Evolutionary conservation across 495 filamentous ascomycete species (phyloP).

Genomic region (Trichoderma gamsii): DNA sequence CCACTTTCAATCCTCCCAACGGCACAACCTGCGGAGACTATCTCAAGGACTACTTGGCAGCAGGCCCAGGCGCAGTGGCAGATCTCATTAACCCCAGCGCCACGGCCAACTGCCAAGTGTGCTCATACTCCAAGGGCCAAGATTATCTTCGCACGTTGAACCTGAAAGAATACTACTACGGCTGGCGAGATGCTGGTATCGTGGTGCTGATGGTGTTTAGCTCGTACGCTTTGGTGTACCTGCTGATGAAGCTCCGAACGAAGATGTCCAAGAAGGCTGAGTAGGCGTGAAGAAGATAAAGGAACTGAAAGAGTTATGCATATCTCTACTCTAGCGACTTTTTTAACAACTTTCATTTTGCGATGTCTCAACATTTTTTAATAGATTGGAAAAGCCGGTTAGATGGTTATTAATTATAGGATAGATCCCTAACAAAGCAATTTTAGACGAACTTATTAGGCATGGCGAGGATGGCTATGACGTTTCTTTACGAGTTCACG

Average conservation of each 20-base stretch:
- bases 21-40: conserved; percentile 60
- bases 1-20: conserved; percentile 58
- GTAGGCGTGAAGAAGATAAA: not conserved
- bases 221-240: conserved; percentile 27
- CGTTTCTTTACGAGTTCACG: not conserved
- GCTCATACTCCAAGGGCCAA: conserved; percentile 56
- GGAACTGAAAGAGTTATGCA: not conserved
- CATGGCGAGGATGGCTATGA: not conserved
- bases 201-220: conserved; percentile 29
- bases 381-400: not conserved
- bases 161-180: conserved; percentile 50
- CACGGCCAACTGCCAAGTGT: conserved; percentile 63
- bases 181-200: conserved; percentile 58
- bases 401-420: not conserved
- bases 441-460: not conserved
- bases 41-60: conserved; percentile 42
- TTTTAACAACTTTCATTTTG: not conserved
- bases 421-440: not conserved
- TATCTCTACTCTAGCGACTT: not conserved
- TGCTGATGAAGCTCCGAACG: conserved; percentile 28
- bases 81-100: conserved; percentile 55
- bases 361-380: not conserved
- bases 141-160: conserved; percentile 68
- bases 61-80: conserved; percentile 38
- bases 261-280: conserved; percentile 30